These are phyloP conservation scores for Sphagnurus paluster DNA, from an alignment of 1,284 basidiomycete species.

Conservation along the genomic window DNA sequence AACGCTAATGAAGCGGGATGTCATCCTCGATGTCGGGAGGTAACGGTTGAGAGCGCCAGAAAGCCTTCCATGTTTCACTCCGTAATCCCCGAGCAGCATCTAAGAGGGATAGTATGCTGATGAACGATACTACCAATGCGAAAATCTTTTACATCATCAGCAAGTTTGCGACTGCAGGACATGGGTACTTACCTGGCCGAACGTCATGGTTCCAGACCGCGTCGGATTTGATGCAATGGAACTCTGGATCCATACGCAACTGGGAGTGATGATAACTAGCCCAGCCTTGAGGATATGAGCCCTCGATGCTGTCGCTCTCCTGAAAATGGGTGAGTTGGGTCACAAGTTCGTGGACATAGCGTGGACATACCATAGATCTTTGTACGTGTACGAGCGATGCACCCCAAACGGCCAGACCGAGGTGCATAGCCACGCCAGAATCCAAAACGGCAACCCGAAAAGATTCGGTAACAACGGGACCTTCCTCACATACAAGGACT, in stretches of 20 bases:
- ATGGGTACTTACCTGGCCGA: slow-evolving; percentile 6
- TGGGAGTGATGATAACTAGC: slow-evolving; percentile 2
- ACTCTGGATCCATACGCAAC: slow-evolving; percentile 6
- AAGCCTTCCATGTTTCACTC: slow-evolving; percentile 1
- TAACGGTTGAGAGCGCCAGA: no score
- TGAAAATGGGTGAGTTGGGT: not conserved
- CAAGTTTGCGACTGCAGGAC: not conserved
- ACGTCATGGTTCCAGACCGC: slow-evolving; percentile 1
- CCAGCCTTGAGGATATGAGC: slow-evolving; percentile 6
- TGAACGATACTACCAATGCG: slow-evolving; percentile 3
- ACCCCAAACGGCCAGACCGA: slow-evolving; percentile 6
- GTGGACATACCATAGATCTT: slow-evolving; percentile 5
- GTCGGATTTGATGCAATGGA: slow-evolving; percentile 1
- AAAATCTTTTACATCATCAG: not conserved
- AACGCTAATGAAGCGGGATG: no score
- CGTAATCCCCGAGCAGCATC: slow-evolving; percentile 1
- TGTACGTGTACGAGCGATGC: not conserved
- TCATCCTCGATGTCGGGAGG: no score
- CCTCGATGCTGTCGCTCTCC: not conserved
- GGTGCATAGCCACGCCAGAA: slow-evolving; percentile 8
- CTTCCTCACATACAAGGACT: not conserved
- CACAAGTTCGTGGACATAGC: not conserved
- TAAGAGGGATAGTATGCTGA: not conserved
- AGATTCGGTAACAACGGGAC: slow-evolving; percentile 3
- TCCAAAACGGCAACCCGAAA: slow-evolving; percentile 9